Evolutionary conservation across 192 early-diverging fungal species (phyloP), one percentile per base, ranked within the genome.

Genomic region (Funneliformis mosseae): DNA sequence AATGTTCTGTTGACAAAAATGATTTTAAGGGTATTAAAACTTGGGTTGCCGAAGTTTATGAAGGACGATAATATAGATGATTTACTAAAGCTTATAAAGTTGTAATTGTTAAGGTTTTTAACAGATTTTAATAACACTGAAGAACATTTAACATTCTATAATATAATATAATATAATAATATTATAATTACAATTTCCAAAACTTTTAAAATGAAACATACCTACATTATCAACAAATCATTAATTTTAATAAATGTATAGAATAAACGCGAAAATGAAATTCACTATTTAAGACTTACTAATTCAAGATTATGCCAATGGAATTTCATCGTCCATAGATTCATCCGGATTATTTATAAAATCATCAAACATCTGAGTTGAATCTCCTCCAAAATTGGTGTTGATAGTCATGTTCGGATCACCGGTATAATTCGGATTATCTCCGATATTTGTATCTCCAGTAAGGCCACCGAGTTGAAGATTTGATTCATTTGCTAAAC

Each of bases 1-100:
- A 87, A 74, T 88, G 88, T 33, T 90, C 92, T 12, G 89, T 93
- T 23, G 85, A 88, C 46, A 87, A 87, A 27, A 91, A 88, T 39
- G 85, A 92, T 18, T 79, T 92, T 59, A 88, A 89, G 23, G 69
- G 72, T n/a, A 83, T 94, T 46, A 89, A 88, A 80, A 76, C 87
- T 41, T 94, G 93, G 93, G 89, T 93, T 55, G 84, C 82, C 14
- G 84, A 87, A 64, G 62, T 83, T 4, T 82, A 63, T 25, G 9
- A 12, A 23, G 61, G 76, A 63, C 33, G 23, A 27, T 75, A 59
- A 62, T 74, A 46, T 46, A 64, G 33, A 33, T 33, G 0, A 33
- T 33, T 33, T 64, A 23, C 8, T 27, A 28, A 8, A 27, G 4
- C 25, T n/a, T n/a, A 0, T 28, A 63, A 0, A 9, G 3, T 63